phyloP scores from a whole-genome alignment of 1,284 basidiomycete genomes.

The Schizophyllum amplum region DNA sequence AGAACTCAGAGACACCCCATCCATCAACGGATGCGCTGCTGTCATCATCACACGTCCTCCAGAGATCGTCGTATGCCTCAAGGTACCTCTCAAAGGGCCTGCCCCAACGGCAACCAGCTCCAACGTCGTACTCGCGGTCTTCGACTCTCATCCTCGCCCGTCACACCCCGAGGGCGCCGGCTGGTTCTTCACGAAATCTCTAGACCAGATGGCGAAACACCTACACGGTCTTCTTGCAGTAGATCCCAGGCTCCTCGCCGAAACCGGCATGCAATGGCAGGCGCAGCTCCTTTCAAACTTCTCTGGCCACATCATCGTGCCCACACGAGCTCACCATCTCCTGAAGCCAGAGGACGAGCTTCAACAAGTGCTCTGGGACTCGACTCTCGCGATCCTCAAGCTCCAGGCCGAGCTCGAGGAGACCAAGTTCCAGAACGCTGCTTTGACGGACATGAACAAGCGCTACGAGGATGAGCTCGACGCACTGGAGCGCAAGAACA shows the following conservation, averaged over 20 bases:
- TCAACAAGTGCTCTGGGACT: conserved; percentile 31
- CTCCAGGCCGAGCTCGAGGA: conserved; percentile 33
- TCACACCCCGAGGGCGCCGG: conserved; percentile 51
- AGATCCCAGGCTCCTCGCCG: conserved; percentile 35
- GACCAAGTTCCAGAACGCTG: conserved; percentile 22
- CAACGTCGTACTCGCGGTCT: conserved; percentile 39
- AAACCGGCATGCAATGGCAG: conserved; percentile 48
- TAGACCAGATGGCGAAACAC: conserved; percentile 32
- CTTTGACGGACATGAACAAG: conserved; percentile 25
- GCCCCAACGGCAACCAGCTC: conserved; percentile 8
- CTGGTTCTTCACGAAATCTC: conserved; percentile 38
- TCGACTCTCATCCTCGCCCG: conserved; percentile 58
- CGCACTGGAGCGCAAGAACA: conserved; percentile 20
- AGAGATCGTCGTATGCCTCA: conserved; percentile 53
- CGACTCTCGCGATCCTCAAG: conserved; percentile 37
- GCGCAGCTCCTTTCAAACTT: conserved; percentile 52
- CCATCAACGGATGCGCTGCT: conserved; percentile 24
- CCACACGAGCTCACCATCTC: conserved; percentile 14
- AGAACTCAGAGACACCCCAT: conserved; percentile 19
- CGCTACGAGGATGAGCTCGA: conserved; percentile 21
- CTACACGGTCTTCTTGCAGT: conserved; percentile 41
- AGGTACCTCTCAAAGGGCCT: conserved; percentile 25
- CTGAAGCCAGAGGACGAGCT: conserved; percentile 15
- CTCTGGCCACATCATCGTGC: conserved; percentile 45
- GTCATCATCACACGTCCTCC: conserved; percentile 61